These are phyloP conservation scores for Epichloe glyceriae DNA, from an alignment of 2,329 filamentous ascomycete species.

Conservation along the genomic window DNA sequence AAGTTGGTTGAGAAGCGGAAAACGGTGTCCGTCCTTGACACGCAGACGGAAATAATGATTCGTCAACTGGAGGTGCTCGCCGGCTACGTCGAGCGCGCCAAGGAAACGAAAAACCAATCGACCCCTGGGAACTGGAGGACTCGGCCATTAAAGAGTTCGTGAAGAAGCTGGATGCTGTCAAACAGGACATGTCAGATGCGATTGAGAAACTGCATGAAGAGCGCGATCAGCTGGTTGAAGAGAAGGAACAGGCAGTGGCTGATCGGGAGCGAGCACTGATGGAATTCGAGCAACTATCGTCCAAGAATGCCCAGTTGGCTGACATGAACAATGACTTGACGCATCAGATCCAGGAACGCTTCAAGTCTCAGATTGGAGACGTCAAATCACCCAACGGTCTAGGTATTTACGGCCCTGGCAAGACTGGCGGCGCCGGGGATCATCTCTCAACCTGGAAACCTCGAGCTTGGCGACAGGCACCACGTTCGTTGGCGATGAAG, in stretches of 20 bases:
- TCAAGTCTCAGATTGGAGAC: slow-evolving; percentile 62
- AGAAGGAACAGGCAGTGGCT: slow-evolving; percentile 68
- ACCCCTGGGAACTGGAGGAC: slow-evolving; percentile 72
- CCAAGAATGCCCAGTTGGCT: slow-evolving; percentile 85
- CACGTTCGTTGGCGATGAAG: slow-evolving; percentile 52
- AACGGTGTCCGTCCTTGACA: slow-evolving; percentile 87
- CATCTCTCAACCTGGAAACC: slow-evolving; percentile 37
- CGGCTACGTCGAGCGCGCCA: slow-evolving; percentile 75
- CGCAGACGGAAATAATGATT: slow-evolving; percentile 90
- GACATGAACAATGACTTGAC: slow-evolving; percentile 94
- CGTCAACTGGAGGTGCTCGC: slow-evolving; percentile 82
- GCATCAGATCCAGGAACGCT: slow-evolving; percentile 83
- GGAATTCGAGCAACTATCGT: slow-evolving; percentile 89
- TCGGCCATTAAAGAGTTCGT: slow-evolving; percentile 87
- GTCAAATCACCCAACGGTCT: slow-evolving; percentile 38
- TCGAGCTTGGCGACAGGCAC: slow-evolving; percentile 43
- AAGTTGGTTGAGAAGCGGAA: slow-evolving; percentile 87
- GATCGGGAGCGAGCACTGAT: slow-evolving; percentile 88
- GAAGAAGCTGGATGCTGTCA: slow-evolving; percentile 53
- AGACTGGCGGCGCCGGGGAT: slow-evolving; percentile 31
- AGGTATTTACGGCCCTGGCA: slow-evolving; percentile 42
- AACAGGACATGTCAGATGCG: slow-evolving; percentile 41
- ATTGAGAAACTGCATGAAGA: slow-evolving; percentile 54
- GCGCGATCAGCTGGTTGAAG: slow-evolving; percentile 70
- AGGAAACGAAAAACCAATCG: slow-evolving; percentile 67